These are phyloP conservation scores for Micromonas commoda DNA, from an alignment of 139 green algal genomes.

Conservation along the genomic window DNA sequence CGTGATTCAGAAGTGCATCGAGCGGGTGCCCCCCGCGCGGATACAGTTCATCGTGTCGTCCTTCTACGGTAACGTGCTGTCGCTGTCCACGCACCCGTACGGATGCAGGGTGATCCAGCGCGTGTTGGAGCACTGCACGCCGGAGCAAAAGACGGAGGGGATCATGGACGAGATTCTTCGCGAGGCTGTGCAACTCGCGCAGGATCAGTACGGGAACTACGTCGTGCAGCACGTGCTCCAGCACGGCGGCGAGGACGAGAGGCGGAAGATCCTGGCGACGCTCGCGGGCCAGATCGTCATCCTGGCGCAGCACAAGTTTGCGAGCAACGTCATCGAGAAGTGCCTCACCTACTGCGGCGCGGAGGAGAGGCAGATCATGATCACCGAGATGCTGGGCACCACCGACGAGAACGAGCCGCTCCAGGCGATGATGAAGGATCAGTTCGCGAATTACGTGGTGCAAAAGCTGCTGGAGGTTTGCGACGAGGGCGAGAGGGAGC, in stretches of 20 bases:
- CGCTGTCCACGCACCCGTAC: slow-evolving; percentile 75
- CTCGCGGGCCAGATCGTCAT: slow-evolving; percentile 55
- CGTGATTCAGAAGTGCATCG: slow-evolving; percentile 89
- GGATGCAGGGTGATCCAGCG: slow-evolving; percentile 89
- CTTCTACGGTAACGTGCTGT: slow-evolving; percentile 62
- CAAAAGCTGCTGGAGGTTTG: slow-evolving; percentile 61
- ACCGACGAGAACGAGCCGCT: slow-evolving; percentile 51
- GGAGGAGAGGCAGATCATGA: slow-evolving; percentile 53
- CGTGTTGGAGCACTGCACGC: slow-evolving; percentile 80
- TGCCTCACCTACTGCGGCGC: slow-evolving; percentile 62
- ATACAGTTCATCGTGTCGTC: slow-evolving; percentile 53
- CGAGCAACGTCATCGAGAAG: slow-evolving; percentile 88
- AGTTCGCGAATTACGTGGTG: slow-evolving; percentile 65
- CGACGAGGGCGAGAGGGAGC: slow-evolving; percentile 58
- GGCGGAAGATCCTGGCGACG: slow-evolving; percentile 44
- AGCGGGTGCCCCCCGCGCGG: slow-evolving; percentile 60
- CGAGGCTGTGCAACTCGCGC: slow-evolving; percentile 46
- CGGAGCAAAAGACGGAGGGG: slow-evolving; percentile 40
- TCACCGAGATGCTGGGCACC: slow-evolving; percentile 56
- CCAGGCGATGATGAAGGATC: slow-evolving; percentile 76
- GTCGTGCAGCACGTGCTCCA: slow-evolving; percentile 76
- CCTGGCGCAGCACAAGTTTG: slow-evolving; percentile 86
- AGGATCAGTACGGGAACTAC: slow-evolving; percentile 90
- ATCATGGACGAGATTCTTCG: slow-evolving; percentile 53
- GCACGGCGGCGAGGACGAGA: slow-evolving; percentile 39